Percentiles rank a stretch among this genome's conserved stretches.
Evolutionary conservation across 306 rosid species (phyloP).

Genomic region (Dalbergia cochinchinensis): DNA sequence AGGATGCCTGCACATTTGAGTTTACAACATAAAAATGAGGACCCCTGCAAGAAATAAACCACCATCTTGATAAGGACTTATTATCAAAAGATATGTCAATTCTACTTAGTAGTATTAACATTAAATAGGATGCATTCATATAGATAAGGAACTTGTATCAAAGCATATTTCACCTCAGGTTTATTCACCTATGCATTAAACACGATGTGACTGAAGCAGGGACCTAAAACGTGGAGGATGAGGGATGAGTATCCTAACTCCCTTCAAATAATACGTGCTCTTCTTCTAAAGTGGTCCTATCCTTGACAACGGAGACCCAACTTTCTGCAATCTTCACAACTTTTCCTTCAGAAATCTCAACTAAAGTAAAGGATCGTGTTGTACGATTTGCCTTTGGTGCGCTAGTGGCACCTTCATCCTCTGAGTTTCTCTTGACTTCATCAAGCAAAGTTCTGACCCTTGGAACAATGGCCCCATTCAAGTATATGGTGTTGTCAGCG

Average conservation of each 20-base stretch:
- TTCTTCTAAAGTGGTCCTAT: conserved; percentile 62
- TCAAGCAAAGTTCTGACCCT: conserved; percentile 61
- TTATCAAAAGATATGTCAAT: conserved; percentile 28
- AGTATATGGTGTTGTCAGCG: conserved; percentile 66
- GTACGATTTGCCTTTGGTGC: conserved; percentile 58
- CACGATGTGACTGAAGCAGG: conserved; percentile 41
- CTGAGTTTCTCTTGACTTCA: conserved; percentile 48
- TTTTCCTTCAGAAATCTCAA: conserved; percentile 65
- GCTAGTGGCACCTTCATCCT: conserved; percentile 38
- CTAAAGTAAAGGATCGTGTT: conserved; percentile 73
- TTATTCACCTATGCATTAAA: conserved; percentile 43
- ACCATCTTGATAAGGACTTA: conserved; percentile 32
- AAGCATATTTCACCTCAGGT: conserved; percentile 13
- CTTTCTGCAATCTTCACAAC: conserved; percentile 71
- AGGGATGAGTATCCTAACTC: conserved; percentile 36
- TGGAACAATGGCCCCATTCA: conserved; percentile 92
- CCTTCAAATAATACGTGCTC: conserved; percentile 61
- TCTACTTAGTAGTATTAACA: conserved; percentile 20
- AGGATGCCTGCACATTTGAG: conserved; percentile 31
- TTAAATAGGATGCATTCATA: conserved; percentile 30
- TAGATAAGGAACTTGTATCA: conserved; percentile 26
- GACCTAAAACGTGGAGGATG: conserved; percentile 38
- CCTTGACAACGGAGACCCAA: conserved; percentile 82
- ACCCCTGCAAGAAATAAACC: not conserved
- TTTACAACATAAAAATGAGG: conserved; percentile 6